Percentiles rank a stretch among this genome's conserved stretches.
phyloP scores from a whole-genome alignment of 441 rosid genomes.

The Corymbia calophylla region DNA sequence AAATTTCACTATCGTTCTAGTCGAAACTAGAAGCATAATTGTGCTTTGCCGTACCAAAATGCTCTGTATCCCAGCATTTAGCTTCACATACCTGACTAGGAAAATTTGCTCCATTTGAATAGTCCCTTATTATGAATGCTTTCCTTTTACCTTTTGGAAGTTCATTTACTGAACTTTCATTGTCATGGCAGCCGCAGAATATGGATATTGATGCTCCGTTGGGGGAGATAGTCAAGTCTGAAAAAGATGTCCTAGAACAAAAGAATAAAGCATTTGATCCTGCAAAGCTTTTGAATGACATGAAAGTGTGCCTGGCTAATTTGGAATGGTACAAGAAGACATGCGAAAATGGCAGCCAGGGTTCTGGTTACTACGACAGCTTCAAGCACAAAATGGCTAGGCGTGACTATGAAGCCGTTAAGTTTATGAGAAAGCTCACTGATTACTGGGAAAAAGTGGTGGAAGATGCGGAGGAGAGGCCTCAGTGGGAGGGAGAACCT shows the following conservation, averaged over 20 bases:
- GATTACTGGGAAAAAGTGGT: constrained; percentile 41
- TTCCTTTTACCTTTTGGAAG: not conserved
- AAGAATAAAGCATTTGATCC: constrained; percentile 19
- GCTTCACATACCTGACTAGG: not conserved
- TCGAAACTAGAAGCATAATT: not conserved
- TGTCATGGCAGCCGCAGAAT: constrained; percentile 9
- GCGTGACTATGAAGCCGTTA: constrained; percentile 5
- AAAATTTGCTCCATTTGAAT: not conserved
- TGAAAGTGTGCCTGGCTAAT: constrained; percentile 30
- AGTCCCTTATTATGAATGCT: not conserved
- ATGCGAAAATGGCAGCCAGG: not conserved
- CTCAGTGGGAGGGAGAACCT: constrained; percentile 23
- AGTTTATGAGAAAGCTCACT: constrained; percentile 19
- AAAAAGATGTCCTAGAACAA: not conserved
- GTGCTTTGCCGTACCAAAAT: not conserved
- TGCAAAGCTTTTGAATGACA: constrained; percentile 20
- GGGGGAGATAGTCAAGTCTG: constrained; percentile 17
- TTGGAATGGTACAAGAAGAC: constrained; percentile 59
- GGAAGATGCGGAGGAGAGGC: constrained; percentile 39
- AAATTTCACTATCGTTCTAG: not conserved
- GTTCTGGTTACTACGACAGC: constrained; percentile 45
- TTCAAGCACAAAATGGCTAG: constrained; percentile 15
- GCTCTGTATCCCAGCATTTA: not conserved
- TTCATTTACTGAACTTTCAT: not conserved
- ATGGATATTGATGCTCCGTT: not conserved